phyloP scores from a whole-genome alignment of 73 alveolate species.

The Paramecium sonneborni region DNA sequence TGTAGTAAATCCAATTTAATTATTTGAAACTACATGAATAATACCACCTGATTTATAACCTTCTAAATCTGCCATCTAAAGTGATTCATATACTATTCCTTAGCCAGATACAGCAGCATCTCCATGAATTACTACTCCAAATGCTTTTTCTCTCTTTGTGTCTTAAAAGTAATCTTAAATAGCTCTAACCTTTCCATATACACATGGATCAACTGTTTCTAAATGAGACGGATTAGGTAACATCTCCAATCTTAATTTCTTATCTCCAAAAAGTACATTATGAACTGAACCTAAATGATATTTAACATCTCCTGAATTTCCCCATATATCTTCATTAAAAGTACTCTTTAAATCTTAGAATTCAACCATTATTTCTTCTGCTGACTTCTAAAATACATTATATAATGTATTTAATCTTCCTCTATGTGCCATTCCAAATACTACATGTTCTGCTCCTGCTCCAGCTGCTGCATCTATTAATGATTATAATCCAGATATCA shows the following conservation, averaged over 20 bases:
- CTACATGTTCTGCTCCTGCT: conserved; percentile 80
- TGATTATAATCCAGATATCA: conserved; percentile 71
- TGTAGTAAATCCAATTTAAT: conserved; percentile 92
- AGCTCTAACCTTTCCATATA: conserved; percentile 81
- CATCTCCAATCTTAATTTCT: conserved; percentile 47
- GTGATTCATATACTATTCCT: conserved; percentile 81
- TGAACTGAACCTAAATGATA: conserved; percentile 83
- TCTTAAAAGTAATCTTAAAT: conserved; percentile 75
- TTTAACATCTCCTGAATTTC: conserved; percentile 86
- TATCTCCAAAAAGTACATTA: conserved; percentile 27
- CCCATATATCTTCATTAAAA: conserved; percentile 68
- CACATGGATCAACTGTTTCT: conserved; percentile 82
- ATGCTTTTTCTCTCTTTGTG: conserved; percentile 58
- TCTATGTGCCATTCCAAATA: conserved; percentile 98
- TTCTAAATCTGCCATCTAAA: conserved; percentile 69
- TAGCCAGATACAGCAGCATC: conserved; percentile 88
- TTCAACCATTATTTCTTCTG: conserved; percentile 75
- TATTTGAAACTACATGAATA: conserved; percentile 84
- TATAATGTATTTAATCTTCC: conserved; percentile 94
- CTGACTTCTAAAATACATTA: conserved; percentile 84
- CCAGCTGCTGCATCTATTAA: conserved; percentile 82
- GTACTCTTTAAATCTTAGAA: conserved; percentile 49
- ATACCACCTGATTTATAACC: conserved; percentile 76
- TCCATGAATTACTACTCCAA: conserved; percentile 80
- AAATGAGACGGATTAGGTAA: conserved; percentile 87